These are phyloP conservation scores for Phaeodactylum tricornutum DNA, from an alignment of 108 stramenopile species.

Conservation along the genomic window DNA sequence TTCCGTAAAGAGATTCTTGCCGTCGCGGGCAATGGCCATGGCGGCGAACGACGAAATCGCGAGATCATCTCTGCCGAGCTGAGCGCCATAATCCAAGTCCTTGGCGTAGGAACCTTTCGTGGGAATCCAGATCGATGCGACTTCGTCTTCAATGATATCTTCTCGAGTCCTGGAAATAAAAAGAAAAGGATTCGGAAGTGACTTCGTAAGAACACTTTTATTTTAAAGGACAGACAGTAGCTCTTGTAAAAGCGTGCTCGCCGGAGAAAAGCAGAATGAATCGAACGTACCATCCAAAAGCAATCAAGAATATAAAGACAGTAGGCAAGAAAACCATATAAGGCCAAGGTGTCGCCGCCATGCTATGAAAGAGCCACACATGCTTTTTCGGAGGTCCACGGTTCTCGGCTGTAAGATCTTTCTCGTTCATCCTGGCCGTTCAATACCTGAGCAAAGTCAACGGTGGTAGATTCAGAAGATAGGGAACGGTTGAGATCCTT, in stretches of 20 bases:
- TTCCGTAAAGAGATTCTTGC: slow-evolving; percentile 19
- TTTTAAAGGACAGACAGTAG: too few species aligned
- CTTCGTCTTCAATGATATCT: slow-evolving; percentile 25
- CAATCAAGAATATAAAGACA: slow-evolving; percentile 13
- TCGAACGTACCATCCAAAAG: slow-evolving; percentile 13
- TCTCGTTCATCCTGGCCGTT: too few species aligned
- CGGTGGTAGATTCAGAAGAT: too few species aligned
- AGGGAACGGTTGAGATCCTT: too few species aligned
- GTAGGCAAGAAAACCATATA: slow-evolving; percentile 21
- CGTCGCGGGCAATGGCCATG: slow-evolving; percentile 23
- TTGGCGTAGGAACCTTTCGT: slow-evolving; percentile 10
- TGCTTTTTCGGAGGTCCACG: too few species aligned
- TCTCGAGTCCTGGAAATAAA: slow-evolving; percentile 4
- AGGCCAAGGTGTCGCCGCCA: slow-evolving; percentile 5
- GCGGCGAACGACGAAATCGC: slow-evolving; percentile 11
- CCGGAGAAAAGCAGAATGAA: too few species aligned
- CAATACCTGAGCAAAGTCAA: too few species aligned
- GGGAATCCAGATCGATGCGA: slow-evolving; percentile 24
- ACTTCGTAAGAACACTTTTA: too few species aligned
- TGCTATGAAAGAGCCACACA: slow-evolving; percentile 12
- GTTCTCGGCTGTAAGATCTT: too few species aligned
- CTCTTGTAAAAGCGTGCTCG: too few species aligned
- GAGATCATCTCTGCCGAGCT: slow-evolving; percentile 5
- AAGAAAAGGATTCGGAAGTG: neutral
- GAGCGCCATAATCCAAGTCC: slow-evolving; percentile 18